Conservation (phyloP, 805 yeast genomes). For the Candida coquimbonensis region DNA sequence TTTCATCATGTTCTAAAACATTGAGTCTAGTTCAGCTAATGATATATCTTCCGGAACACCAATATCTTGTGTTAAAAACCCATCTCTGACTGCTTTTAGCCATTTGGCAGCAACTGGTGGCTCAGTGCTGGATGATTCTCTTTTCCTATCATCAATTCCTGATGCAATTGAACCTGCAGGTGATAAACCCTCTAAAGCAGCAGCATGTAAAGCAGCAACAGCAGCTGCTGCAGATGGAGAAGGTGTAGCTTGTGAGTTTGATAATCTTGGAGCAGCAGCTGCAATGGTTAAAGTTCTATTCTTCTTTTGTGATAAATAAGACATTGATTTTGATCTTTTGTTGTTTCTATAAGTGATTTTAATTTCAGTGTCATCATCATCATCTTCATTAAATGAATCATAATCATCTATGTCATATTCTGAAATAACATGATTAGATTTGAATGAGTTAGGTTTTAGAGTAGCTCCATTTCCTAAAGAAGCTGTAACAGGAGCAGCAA, state of each 20-base stretch:
- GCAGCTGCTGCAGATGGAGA: slow-evolving; percentile 65
- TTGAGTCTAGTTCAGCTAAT: slow-evolving; percentile 56
- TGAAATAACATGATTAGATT: slow-evolving; percentile 20
- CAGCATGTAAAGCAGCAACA: slow-evolving; percentile 67
- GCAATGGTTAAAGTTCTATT: slow-evolving; percentile 54
- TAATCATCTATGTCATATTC: slow-evolving; percentile 44
- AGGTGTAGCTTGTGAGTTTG: slow-evolving; percentile 51
- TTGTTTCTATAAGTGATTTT: slow-evolving; percentile 36
- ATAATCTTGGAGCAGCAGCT: slow-evolving; percentile 76
- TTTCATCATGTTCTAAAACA: slow-evolving; percentile 25
- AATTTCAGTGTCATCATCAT: slow-evolving; percentile 29
- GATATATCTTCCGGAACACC: slow-evolving; percentile 74
- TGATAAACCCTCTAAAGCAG: slow-evolving; percentile 47
- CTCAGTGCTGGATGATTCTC: slow-evolving; percentile 18
- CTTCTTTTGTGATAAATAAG: slow-evolving; percentile 48
- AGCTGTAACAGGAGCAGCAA: slow-evolving; percentile 75
- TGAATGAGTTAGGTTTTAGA: slow-evolving; percentile 6
- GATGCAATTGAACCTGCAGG: slow-evolving; percentile 31
- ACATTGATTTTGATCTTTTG: slow-evolving; percentile 59
- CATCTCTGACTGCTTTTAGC: slow-evolving; percentile 68
- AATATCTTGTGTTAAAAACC: slow-evolving; percentile 72
- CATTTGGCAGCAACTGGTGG: slow-evolving; percentile 47
- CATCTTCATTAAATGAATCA: slow-evolving; percentile 23
- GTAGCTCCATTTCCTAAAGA: slow-evolving; percentile 33
- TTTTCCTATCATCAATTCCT: slow-evolving; percentile 14